Evolutionary conservation across 495 filamentous ascomycete genomes (phyloP).

Genomic region (Penicillium robsamsonii): DNA sequence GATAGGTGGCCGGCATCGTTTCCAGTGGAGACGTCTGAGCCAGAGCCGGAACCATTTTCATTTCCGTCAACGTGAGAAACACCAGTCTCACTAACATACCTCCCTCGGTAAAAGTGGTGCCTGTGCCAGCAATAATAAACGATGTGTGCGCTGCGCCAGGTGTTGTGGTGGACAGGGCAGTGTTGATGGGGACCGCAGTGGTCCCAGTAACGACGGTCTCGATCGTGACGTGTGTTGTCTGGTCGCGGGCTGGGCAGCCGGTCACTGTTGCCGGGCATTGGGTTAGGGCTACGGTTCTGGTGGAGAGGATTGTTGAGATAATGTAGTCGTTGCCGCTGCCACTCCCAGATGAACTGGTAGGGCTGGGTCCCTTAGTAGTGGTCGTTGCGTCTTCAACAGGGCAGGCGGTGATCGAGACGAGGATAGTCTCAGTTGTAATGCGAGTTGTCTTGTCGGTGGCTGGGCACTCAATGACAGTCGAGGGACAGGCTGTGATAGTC

Average conservation of each 20-base stretch:
- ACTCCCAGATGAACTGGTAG: conserved; percentile 3
- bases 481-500: conserved; percentile 37
- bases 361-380: conserved; percentile 6
- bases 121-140: background rate
- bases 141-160: background rate
- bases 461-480: conserved; percentile 29
- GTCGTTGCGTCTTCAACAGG: conserved; percentile 22
- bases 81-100: conserved; percentile 2
- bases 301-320: conserved; percentile 19
- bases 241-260: conserved; percentile 21
- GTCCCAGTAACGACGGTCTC: conserved; percentile 24
- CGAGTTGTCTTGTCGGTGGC: conserved; percentile 17
- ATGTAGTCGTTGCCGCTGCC: conserved; percentile 6
- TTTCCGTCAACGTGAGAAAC: conserved; percentile 2
- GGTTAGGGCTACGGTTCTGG: conserved; percentile 19
- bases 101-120: background rate
- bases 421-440: conserved; percentile 26
- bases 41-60: background rate
- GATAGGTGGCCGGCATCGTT: background rate
- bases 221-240: conserved; percentile 20
- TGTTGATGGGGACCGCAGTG: conserved; percentile 5
- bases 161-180: background rate
- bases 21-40: background rate
- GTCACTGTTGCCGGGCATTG: conserved; percentile 24
- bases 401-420: conserved; percentile 31